A percentile compares a stretch with the other conserved stretches of the same genome.
These are phyloP conservation scores for Apiotrichum laibachii DNA, from an alignment of 1,284 basidiomycete genomes.

Conservation along the genomic window DNA sequence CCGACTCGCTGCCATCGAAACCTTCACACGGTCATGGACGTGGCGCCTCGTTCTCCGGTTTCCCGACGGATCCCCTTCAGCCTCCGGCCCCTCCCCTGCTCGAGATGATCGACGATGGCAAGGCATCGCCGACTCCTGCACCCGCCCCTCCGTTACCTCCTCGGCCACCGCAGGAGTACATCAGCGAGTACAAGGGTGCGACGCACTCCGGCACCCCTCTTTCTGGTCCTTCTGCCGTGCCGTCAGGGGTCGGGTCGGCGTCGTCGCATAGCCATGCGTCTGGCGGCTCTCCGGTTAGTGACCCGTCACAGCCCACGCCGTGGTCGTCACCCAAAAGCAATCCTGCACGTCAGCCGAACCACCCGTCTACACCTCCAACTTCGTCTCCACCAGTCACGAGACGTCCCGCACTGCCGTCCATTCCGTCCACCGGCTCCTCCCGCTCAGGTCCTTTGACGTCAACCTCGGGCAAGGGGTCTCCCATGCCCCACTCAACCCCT, in stretches of 20 bases:
- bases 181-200: background rate
- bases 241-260: background rate
- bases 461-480: no score
- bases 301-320: background rate
- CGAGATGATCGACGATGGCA: background rate
- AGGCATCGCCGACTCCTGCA: background rate
- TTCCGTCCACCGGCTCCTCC: no score
- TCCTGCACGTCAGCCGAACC: no score
- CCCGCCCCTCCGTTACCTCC: background rate
- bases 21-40: background rate
- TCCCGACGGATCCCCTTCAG: no score
- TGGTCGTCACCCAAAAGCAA: no score
- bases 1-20: background rate
- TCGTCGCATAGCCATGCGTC: background rate
- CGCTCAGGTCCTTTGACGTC: no score
- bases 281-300: background rate
- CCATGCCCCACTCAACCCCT: no score
- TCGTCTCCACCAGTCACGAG: no score
- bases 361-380: no score
- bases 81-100: background rate
- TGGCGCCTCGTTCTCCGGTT: background rate
- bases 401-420: no score
- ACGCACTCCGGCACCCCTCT: background rate
- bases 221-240: background rate
- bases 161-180: background rate